phyloP scores from a whole-genome alignment of 2,329 filamentous ascomycete genomes.

The Fusarium tuaranense region DNA sequence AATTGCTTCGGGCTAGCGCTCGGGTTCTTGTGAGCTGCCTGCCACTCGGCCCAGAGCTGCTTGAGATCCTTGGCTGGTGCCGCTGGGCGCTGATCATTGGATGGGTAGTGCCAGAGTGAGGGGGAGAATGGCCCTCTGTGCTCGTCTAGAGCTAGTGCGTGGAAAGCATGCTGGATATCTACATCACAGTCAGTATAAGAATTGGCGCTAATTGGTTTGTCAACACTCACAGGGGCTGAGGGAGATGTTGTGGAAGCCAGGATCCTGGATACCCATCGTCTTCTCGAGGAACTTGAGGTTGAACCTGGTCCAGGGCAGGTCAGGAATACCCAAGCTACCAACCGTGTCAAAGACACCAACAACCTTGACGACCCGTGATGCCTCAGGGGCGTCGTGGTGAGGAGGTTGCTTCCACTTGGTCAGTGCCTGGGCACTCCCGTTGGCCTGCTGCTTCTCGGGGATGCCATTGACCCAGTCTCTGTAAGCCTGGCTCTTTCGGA shows the following conservation, averaged over 20 bases:
- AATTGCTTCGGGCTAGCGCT: conserved; percentile 19
- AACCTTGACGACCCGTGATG: conserved; percentile 36
- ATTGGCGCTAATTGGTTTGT: background rate
- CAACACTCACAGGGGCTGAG: conserved; percentile 40
- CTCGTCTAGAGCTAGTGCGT: conserved; percentile 67
- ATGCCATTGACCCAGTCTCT: conserved; percentile 40
- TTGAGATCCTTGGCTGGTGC: conserved; percentile 16
- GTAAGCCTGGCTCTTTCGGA: conserved; percentile 39
- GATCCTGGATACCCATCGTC: conserved; percentile 27
- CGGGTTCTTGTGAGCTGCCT: conserved; percentile 12
- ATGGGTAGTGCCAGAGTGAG: conserved; percentile 45
- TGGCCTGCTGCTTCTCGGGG: conserved; percentile 25
- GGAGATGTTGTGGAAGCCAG: conserved; percentile 41
- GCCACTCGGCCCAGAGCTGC: conserved; percentile 28
- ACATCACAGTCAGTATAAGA: conserved; percentile 16
- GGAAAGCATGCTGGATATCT: conserved; percentile 65
- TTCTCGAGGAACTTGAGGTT: conserved; percentile 40
- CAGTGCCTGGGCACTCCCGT: conserved; percentile 8
- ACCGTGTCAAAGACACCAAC: conserved; percentile 43
- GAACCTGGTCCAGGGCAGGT: conserved; percentile 38
- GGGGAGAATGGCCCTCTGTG: conserved; percentile 51
- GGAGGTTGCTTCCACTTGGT: conserved; percentile 35
- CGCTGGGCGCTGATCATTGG: conserved; percentile 7
- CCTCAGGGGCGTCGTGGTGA: conserved; percentile 38
- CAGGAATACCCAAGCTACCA: conserved; percentile 41